Conservation (phyloP, 2,329 filamentous ascomycete species). For the Phyllosticta capitalensis region DNA sequence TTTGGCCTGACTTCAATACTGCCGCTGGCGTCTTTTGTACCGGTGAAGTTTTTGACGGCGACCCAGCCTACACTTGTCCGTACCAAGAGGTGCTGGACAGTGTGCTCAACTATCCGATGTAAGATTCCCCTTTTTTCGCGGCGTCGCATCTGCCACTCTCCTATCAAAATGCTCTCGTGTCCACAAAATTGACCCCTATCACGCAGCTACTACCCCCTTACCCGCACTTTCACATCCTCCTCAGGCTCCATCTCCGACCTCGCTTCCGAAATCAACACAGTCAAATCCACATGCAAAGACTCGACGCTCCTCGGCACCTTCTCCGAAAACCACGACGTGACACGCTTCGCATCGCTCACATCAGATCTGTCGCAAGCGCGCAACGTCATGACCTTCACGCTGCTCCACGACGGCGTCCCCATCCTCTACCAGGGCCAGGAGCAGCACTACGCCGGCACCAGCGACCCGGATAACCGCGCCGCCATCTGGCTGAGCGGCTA, state of each 20-base stretch:
- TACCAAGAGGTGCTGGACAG: constrained; percentile 28
- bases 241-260: constrained; percentile 30
- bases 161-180: not conserved
- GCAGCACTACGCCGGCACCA: constrained; percentile 29
- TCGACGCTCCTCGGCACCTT: constrained; percentile 29
- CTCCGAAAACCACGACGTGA: constrained; percentile 34
- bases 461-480: constrained; percentile 29
- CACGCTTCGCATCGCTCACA: constrained; percentile 30
- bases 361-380: constrained; percentile 27
- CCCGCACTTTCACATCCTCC: constrained; percentile 26
- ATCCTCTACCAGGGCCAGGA: constrained; percentile 36
- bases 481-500: constrained; percentile 33
- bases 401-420: constrained; percentile 34
- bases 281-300: constrained; percentile 28
- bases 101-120: constrained; percentile 28
- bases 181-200: not conserved
- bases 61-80: constrained; percentile 24
- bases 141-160: not conserved
- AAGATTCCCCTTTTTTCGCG: not conserved
- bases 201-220: constrained; percentile 27
- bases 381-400: constrained; percentile 30
- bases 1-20: constrained; percentile 26
- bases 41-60: constrained; percentile 28
- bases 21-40: constrained; percentile 28
- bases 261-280: constrained; percentile 21